Conservation (phyloP, 331 rosid species). For the Phaseolus coccineus region DNA sequence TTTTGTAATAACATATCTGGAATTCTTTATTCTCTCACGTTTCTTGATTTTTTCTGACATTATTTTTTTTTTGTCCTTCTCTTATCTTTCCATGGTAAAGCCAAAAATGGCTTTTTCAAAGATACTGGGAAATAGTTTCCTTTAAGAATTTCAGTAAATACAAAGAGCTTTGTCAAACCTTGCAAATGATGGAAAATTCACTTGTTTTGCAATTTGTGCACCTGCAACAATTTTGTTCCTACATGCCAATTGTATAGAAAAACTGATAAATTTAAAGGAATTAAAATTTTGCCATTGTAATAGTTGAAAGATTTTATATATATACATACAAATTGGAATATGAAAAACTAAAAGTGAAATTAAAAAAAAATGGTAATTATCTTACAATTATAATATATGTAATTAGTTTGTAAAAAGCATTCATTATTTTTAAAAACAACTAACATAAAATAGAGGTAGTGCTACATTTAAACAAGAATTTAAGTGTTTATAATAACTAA, state of each 20-base stretch:
- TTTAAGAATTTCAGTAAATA: neutral
- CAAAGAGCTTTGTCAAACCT: slow-evolving; percentile 5
- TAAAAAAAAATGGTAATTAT: neutral
- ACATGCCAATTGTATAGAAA: no score
- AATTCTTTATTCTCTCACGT: neutral
- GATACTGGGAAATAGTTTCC: neutral
- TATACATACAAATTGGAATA: no score
- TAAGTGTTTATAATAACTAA: no score
- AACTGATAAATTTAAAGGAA: no score
- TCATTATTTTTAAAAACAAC: neutral
- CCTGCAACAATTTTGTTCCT: neutral
- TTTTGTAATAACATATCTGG: no score
- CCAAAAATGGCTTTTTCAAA: slow-evolving; percentile 16
- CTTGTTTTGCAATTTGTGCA: neutral
- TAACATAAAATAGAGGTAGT: neutral
- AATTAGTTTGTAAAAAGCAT: neutral
- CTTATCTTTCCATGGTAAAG: slow-evolving; percentile 1
- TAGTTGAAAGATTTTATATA: no score
- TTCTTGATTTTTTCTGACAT: neutral
- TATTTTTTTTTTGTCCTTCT: neutral
- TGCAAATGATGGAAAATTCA: slow-evolving; percentile 23
- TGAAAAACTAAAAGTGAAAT: no score
- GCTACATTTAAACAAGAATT: no score
- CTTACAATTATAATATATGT: neutral
- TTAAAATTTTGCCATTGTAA: no score